Evolutionary conservation across 345 rosid species (phyloP).

Genomic region (Litchi chinensis): DNA sequence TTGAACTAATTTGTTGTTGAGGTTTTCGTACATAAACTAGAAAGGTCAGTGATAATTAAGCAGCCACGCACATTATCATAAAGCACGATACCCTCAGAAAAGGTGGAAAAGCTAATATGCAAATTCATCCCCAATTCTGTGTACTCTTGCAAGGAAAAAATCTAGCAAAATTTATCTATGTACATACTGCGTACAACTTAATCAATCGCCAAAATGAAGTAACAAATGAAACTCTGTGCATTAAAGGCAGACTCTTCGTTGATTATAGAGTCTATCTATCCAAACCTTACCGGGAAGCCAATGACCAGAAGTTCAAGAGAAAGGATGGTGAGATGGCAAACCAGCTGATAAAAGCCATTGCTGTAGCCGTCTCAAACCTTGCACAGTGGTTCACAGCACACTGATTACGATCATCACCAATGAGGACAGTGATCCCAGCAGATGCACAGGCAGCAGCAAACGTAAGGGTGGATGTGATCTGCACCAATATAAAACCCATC

Average conservation of each 20-base stretch:
- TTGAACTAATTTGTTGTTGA: background rate
- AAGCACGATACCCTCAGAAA: background rate
- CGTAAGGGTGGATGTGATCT: slow-evolving; percentile 71
- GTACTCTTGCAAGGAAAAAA: background rate
- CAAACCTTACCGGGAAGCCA: slow-evolving; percentile 57
- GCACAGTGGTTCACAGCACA: slow-evolving; percentile 59
- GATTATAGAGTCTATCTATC: background rate
- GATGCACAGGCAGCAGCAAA: slow-evolving; percentile 82
- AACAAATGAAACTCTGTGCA: background rate
- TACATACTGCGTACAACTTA: slow-evolving; percentile 26
- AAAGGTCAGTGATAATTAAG: background rate
- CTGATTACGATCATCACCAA: slow-evolving; percentile 49
- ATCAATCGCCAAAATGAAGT: slow-evolving; percentile 9
- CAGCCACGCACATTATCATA: background rate
- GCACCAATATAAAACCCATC: slow-evolving; percentile 25
- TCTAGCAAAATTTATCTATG: slow-evolving; percentile 30
- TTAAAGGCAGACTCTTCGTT: background rate
- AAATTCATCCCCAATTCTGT: background rate
- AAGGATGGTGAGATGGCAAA: slow-evolving; percentile 63
- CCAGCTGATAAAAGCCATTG: slow-evolving; percentile 84
- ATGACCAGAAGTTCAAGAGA: slow-evolving; percentile 69
- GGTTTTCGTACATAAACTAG: background rate
- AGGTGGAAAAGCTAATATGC: background rate
- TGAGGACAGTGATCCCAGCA: slow-evolving; percentile 73
- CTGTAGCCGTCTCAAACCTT: slow-evolving; percentile 69